These are phyloP conservation scores for Mayamaea pseudoterrestris DNA, from an alignment of 108 stramenopile species.

Conservation along the genomic window DNA sequence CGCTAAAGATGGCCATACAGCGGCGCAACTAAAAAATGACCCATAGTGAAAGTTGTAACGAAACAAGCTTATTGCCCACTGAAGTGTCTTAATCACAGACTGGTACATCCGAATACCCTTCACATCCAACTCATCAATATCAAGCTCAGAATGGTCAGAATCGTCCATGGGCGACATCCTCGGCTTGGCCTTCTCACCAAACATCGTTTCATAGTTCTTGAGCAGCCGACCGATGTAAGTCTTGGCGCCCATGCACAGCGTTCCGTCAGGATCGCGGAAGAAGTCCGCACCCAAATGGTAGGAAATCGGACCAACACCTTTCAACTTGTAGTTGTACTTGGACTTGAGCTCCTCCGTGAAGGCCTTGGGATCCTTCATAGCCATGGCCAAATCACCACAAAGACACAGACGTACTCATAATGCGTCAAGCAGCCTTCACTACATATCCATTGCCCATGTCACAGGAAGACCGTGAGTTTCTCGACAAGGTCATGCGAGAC, in stretches of 20 bases:
- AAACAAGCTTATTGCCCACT: slow-evolving; percentile 12
- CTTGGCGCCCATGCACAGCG: background rate
- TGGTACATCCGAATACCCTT: slow-evolving; percentile 11
- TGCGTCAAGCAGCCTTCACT: too few relatives aligned
- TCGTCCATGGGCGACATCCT: slow-evolving; percentile 1
- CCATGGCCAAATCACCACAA: slow-evolving; percentile 3
- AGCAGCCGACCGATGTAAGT: slow-evolving; percentile 15
- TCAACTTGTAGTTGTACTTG: slow-evolving; percentile 6
- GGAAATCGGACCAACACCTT: slow-evolving; percentile 6
- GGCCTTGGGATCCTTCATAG: background rate
- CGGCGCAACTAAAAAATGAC: background rate
- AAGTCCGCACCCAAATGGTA: slow-evolving; percentile 1
- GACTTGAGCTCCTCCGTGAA: slow-evolving; percentile 3
- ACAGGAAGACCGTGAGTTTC: slow-evolving; percentile 57
- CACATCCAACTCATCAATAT: slow-evolving; percentile 9
- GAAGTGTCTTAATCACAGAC: slow-evolving; percentile 13
- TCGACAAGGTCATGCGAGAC: slow-evolving; percentile 76
- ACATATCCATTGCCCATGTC: too few relatives aligned
- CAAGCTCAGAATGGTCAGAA: slow-evolving; percentile 17
- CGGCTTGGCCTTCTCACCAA: slow-evolving; percentile 14
- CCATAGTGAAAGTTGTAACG: background rate
- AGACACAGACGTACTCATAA: slow-evolving; percentile 7
- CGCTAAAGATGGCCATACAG: background rate
- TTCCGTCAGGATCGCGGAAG: background rate
- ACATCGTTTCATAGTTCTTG: slow-evolving; percentile 4